Evolutionary conservation across 768 basidiomycete species (phyloP).

Genomic region (Termitomyces sp.): DNA sequence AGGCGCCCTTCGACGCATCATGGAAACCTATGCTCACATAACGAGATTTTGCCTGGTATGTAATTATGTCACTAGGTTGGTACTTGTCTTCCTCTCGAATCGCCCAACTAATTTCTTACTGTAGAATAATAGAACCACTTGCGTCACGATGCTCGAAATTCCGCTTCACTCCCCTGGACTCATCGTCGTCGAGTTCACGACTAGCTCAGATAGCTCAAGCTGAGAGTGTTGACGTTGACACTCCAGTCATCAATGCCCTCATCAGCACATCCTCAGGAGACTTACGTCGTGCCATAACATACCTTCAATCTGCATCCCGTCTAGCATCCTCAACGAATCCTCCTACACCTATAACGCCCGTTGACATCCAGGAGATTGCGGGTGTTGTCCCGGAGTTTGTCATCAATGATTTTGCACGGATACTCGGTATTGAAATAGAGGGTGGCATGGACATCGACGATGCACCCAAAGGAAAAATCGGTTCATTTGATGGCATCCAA

Average conservation of each 20-base stretch:
- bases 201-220: conserved; percentile 74
- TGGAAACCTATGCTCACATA: conserved; percentile 98
- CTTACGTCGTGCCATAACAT: conserved; percentile 94
- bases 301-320: conserved; percentile 91
- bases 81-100: neutral
- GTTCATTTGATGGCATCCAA: conserved; percentile 57
- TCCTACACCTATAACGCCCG: conserved; percentile 66
- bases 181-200: conserved; percentile 65
- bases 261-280: conserved; percentile 85
- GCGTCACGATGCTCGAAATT: conserved; percentile 99
- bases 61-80: conserved; percentile 96
- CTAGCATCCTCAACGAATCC: conserved; percentile 71
- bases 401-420: conserved; percentile 60
- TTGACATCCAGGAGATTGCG: conserved; percentile 93
- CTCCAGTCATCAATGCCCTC: conserved; percentile 62
- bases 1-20: conserved; percentile 93
- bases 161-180: conserved; percentile 90
- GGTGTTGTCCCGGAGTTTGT: conserved; percentile 83
- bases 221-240: conserved; percentile 58
- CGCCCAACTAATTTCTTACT: neutral
- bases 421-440: conserved; percentile 66
- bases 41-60: conserved; percentile 98
- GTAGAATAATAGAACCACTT: conserved; percentile 95
- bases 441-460: conserved; percentile 51
- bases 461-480: conserved; percentile 19